Evolutionary conservation across 2,329 filamentous ascomycete species (phyloP), one percentile per base, ranked within the genome.

Genomic region (Talaromyces sp.): DNA sequence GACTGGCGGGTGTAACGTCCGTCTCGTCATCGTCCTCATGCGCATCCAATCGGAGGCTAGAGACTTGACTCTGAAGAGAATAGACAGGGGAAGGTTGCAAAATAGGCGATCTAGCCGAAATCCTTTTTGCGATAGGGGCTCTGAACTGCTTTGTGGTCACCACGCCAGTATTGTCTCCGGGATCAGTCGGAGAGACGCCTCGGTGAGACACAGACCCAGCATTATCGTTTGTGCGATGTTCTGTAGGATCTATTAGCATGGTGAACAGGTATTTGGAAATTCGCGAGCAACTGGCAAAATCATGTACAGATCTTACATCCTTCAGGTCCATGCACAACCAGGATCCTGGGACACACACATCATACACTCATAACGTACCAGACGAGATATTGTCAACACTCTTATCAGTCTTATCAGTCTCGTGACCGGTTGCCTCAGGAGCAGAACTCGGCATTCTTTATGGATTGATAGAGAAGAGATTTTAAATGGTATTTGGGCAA

Each of bases 41-140:
- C 11, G 67, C 62, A 58, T 76, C 74, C 27, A 67, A 67, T 49
- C 69, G 71, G 47, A 66, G 63, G 65, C 69, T 72, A 40, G 75
- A 73, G 0, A 68, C 65, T 22, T 74, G 74, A 61, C 69, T 73
- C 45, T 67, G 72, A 61, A 74, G 58, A 8, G 74, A 74, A 60
- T 74, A 69, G 67, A 68, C 65, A 51, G 66, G 69, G 54, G 61
- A 40, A 15, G 66, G 64, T 31, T 68, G 65, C 38, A 64, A 29
- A n/a, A 66, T 47, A 8, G 72, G 68, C 13, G 72, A 71, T 19
- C 74, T 72, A 22, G 72, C 71, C 13, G 72, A 61, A 43, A 70
- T 67, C 51, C 74, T 75, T 68, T 71, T 74, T 56, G 69, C 66
- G 60, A 74, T 63, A 29, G 72, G 69, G 31, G 72, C 69, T 56